These are phyloP conservation scores for Conticribra weissflogii DNA, from an alignment of 108 stramenopile genomes.

Conservation along the genomic window DNA sequence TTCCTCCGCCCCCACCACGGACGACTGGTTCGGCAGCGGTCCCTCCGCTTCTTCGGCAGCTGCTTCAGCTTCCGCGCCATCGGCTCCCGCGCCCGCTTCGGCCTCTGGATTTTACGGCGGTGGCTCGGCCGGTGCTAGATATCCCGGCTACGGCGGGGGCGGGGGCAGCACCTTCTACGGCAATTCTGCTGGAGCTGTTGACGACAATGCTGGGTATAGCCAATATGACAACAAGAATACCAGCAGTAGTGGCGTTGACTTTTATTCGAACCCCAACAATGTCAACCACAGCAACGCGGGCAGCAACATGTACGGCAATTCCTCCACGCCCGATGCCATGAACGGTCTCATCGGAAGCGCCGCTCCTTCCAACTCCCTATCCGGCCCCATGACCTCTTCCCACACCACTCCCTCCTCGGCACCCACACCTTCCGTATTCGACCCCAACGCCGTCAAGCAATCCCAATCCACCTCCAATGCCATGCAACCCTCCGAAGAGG, in stretches of 20 bases:
- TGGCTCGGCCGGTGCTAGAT: not conserved
- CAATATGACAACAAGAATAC: no score
- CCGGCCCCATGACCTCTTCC: not conserved
- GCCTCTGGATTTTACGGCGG: no score
- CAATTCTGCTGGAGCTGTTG: not conserved
- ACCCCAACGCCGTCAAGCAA: slow-evolving; percentile 32
- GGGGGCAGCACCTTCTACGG: not conserved
- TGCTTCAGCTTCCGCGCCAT: not conserved
- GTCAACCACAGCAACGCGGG: not conserved
- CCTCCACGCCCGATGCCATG: not conserved
- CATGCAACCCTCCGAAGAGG: slow-evolving; percentile 10
- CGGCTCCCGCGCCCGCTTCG: no score
- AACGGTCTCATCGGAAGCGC: not conserved
- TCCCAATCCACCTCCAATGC: slow-evolving; percentile 1
- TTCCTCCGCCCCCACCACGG: no score
- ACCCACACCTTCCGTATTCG: slow-evolving; percentile 32
- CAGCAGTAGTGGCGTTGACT: not conserved
- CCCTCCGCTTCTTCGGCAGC: not conserved
- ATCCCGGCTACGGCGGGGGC: not conserved
- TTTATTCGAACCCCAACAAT: not conserved
- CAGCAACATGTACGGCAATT: no score
- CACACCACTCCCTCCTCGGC: slow-evolving; percentile 3
- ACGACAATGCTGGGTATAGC: not conserved
- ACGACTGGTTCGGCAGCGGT: no score
- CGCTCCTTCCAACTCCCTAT: no score